Evolutionary conservation across 768 basidiomycete genomes (phyloP).

Genomic region (Tricholoma saponaceum): DNA sequence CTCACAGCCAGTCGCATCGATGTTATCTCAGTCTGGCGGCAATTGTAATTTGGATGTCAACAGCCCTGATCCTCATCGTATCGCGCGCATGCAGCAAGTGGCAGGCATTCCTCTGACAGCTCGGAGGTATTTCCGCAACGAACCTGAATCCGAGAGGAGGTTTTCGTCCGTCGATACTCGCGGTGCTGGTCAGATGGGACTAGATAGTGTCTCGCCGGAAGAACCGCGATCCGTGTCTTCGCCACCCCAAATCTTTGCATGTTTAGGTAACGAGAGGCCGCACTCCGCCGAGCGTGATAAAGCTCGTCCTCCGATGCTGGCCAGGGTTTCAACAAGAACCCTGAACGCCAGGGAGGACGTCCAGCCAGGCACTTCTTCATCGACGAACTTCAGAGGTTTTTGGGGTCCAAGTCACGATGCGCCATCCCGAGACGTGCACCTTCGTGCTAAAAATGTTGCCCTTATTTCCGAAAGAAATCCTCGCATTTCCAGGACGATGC

Average conservation of each 20-base stretch:
- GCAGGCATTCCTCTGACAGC: conserved; percentile 8
- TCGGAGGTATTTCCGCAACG: conserved; percentile 9
- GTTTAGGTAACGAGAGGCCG: background rate
- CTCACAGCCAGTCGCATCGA: background rate
- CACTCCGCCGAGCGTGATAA: background rate
- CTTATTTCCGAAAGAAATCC: conserved; percentile 1
- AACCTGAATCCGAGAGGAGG: conserved; percentile 3
- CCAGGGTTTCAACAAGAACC: background rate
- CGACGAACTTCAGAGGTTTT: background rate
- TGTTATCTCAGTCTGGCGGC: background rate
- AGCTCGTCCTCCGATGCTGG: background rate
- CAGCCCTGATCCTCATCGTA: background rate
- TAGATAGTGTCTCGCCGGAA: background rate
- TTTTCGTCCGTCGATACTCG: conserved; percentile 1
- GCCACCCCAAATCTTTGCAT: background rate
- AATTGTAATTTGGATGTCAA: background rate
- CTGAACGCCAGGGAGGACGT: background rate
- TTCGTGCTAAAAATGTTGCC: conserved; percentile 5
- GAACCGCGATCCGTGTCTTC: background rate
- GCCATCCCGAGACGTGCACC: conserved; percentile 11
- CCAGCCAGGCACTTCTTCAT: background rate
- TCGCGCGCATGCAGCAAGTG: conserved; percentile 10
- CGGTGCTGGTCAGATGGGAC: background rate
- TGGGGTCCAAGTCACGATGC: conserved; percentile 1
- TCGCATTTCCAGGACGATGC: background rate